These are phyloP conservation scores for Neonectria faginata DNA, from an alignment of 2,329 filamentous ascomycete genomes.

Conservation along the genomic window DNA sequence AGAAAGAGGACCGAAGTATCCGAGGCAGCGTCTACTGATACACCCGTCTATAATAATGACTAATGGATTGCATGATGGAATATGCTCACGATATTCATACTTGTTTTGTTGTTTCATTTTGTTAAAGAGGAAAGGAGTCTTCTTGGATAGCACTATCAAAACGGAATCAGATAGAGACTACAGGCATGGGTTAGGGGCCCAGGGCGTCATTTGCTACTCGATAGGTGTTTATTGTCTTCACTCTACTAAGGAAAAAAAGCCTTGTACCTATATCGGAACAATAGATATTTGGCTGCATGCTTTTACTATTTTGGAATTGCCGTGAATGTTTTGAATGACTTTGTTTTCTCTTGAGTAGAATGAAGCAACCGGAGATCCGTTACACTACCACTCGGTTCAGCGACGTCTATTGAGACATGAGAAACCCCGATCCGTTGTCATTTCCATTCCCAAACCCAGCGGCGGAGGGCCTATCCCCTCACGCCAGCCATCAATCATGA, in stretches of 20 bases:
- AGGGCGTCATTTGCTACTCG: background rate
- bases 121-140: constrained; percentile 17
- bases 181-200: constrained; percentile 3
- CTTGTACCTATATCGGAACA: background rate
- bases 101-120: constrained; percentile 21
- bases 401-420: constrained; percentile 28
- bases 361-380: constrained; percentile 22
- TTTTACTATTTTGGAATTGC: background rate
- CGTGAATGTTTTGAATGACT: background rate
- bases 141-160: constrained; percentile 25
- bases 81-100: constrained; percentile 34
- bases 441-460: background rate
- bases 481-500: background rate
- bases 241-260: background rate
- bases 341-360: constrained; percentile 11
- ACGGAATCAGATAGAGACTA: constrained; percentile 12
- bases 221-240: constrained; percentile 9
- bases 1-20: constrained; percentile 43
- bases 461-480: background rate
- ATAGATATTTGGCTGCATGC: background rate
- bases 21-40: constrained; percentile 42
- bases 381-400: constrained; percentile 13
- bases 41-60: constrained; percentile 20
- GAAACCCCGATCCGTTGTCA: background rate
- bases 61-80: constrained; percentile 23